Percentiles rank a stretch among this genome's conserved stretches.
Conservation (phyloP, 108 stramenopile species). For the Epipyxis sp. region DNA sequence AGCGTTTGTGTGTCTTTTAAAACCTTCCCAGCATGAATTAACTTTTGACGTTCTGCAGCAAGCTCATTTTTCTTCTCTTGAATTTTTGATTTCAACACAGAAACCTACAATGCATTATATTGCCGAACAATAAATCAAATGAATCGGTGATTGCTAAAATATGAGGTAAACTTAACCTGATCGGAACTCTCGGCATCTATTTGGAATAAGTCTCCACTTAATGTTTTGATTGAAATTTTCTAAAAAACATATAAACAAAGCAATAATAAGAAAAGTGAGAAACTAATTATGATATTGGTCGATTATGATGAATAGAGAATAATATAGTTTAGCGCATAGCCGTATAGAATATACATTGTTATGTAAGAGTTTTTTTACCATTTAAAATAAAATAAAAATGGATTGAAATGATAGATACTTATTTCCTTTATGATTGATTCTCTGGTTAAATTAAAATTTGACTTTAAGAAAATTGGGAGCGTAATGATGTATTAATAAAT, state of each 20-base stretch:
- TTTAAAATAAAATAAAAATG: too few relatives aligned
- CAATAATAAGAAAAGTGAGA: background rate
- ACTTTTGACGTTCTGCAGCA: constrained; percentile 60
- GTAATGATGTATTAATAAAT: too few relatives aligned
- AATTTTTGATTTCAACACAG: constrained; percentile 45
- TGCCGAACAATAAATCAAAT: background rate
- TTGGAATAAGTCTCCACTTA: constrained; percentile 55
- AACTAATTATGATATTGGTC: too few relatives aligned
- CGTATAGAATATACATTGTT: too few relatives aligned
- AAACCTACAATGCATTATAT: constrained; percentile 2
- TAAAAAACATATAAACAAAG: background rate
- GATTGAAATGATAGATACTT: too few relatives aligned
- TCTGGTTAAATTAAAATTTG: too few relatives aligned
- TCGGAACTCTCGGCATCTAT: constrained; percentile 45
- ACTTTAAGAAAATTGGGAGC: too few relatives aligned
- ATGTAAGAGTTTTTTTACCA: too few relatives aligned
- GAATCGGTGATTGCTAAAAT: background rate
- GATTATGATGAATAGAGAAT: too few relatives aligned
- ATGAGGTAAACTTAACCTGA: constrained; percentile 26
- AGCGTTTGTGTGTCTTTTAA: constrained; percentile 83
- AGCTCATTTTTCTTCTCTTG: constrained; percentile 41
- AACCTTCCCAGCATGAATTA: constrained; percentile 93
- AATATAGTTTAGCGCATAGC: too few relatives aligned
- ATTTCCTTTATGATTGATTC: too few relatives aligned
- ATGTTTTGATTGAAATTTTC: constrained; percentile 56